Evolutionary conservation across 1,284 basidiomycete species (phyloP).

Genomic region (Schizophyllum commune): DNA sequence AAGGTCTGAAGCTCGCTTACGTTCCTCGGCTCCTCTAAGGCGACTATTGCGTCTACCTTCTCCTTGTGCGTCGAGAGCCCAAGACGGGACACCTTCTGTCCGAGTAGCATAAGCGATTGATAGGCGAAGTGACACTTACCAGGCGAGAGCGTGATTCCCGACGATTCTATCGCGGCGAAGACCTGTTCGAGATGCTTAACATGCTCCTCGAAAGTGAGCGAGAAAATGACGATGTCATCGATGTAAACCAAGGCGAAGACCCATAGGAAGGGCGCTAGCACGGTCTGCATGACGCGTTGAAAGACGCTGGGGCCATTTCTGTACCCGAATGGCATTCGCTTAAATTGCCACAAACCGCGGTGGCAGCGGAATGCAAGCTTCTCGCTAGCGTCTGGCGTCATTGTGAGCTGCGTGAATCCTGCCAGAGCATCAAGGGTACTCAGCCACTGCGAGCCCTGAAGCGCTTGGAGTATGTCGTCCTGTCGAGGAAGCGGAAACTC

Average conservation of each 20-base stretch:
- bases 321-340: slow-evolving; percentile 10
- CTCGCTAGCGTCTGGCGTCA: slow-evolving; percentile 13
- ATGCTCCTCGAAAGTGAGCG: slow-evolving; percentile 24
- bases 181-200: slow-evolving; percentile 22
- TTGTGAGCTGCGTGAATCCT: slow-evolving; percentile 23
- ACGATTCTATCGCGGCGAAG: slow-evolving; percentile 19
- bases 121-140: slow-evolving; percentile 28
- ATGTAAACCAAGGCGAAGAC: slow-evolving; percentile 10
- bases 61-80: slow-evolving; percentile 13
- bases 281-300: slow-evolving; percentile 11
- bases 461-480: slow-evolving; percentile 18
- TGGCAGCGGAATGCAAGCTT: slow-evolving; percentile 22
- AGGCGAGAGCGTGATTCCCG: slow-evolving; percentile 27
- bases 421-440: slow-evolving; percentile 21
- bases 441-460: slow-evolving; percentile 18
- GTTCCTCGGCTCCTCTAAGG: slow-evolving; percentile 18
- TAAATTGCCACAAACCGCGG: slow-evolving; percentile 15
- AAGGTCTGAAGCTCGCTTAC: slow-evolving; percentile 8
- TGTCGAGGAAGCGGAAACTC: slow-evolving; percentile 21
- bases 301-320: slow-evolving; percentile 9
- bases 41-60: slow-evolving; percentile 15
- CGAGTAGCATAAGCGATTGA: slow-evolving; percentile 24
- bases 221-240: slow-evolving; percentile 8
- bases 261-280: slow-evolving; percentile 12
- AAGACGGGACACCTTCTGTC: slow-evolving; percentile 24